Evolutionary conservation across 139 green algal genomes (phyloP), one percentile per base, ranked within the genome.

Genomic region (Medakamo hakoo): DNA sequence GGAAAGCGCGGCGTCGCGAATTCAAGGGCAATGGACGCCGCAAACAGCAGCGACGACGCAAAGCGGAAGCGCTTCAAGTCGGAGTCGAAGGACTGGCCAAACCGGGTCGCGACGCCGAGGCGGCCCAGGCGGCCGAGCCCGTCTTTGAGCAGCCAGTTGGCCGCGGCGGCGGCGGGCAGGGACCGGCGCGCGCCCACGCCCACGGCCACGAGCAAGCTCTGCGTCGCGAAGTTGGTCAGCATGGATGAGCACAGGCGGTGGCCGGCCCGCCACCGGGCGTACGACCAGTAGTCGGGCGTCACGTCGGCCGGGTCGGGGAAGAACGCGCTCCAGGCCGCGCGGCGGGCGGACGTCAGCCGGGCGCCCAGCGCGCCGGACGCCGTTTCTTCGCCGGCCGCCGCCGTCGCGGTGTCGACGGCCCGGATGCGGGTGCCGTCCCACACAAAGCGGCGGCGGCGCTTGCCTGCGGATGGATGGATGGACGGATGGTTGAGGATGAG

Each of bases 11-110:
- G 91, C 2, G 88, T 92, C 19, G 91, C 56, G 70, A 88, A 94
- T 71, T 97, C 92, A 67, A 92, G 60, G 55, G 68, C 66, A 72
- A 84, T 40, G 55, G 69, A 79, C 4, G 63, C 70, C 1, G 79
- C 79, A 70, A 88, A 95, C 26, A 96, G 64, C 30, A 91, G 49
- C 18, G 82, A 86, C 0, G 87, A 93, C 3, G 66, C 68, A 68
- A 93, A 95, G 30, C 90, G 78, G 64, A 92, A 90, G 59, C 89
- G 78, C 73, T 97, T 97, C 14, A 97, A 71, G 60, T 97, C 82
- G 1, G 82, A 83, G 68, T 97, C 82, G 28, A 91, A 84, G 25
- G 79, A 75, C 55, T 88, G 84, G 25, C 78, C 82, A 74, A 89
- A 89, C 52, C 82, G 57, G 0, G 88, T 89, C 4, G 85, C 80